Base-by-base conservation (phyloP, 129 eudicot genomes). In the Solidago caesia region DNA sequence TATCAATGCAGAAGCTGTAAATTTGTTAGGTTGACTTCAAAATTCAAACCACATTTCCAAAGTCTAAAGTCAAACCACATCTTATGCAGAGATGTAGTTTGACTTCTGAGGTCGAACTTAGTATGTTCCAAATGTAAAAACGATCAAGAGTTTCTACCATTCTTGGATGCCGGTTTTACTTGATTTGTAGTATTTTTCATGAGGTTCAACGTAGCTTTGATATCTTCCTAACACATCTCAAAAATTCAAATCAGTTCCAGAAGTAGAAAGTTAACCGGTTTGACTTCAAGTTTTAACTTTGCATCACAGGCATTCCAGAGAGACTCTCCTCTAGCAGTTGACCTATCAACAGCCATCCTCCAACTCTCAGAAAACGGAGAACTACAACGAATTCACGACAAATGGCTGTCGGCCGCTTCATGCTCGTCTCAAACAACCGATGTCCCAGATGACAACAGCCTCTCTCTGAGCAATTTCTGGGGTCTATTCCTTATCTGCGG, bases 401-500 rank as follows among this genome's bases (percentile, higher is more conserved):
- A 85, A 69, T 88, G 92, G 92, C 68, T 88, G 5, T 75, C 85
- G 44, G 47, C 64, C 0, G 65, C 76, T 42, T 57, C 63, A 21
- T 82, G 96, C 81, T 82, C 91, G 7, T 8, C 75, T 47, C 81
- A 84, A 75, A 15, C 49, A 14, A 82, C 46, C 21, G 83, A 79
- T 39, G 65, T 41, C 3, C 85, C 75, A 33, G 87, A 33, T 33
- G 39, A 83, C 1, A 85, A 16, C 79, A 81, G 81, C 44, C 92
- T 91, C 39, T 88, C 97, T 7, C 90, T 91, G 16, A 67, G 2
- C 10, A 91, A 90, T 80, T 91, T 91, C 79, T 91, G 97, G 96
- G 97, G 97, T 66, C 75, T 91, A 44, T 88, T 91, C 66, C 87
- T 91, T 39, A 83, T 91, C 27, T 91, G 96, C 71, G 97, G 89